Evolutionary conservation across 2,329 filamentous ascomycete species (phyloP), one percentile per base, ranked within the genome.

Genomic region (Colletotrichum abscissum): DNA sequence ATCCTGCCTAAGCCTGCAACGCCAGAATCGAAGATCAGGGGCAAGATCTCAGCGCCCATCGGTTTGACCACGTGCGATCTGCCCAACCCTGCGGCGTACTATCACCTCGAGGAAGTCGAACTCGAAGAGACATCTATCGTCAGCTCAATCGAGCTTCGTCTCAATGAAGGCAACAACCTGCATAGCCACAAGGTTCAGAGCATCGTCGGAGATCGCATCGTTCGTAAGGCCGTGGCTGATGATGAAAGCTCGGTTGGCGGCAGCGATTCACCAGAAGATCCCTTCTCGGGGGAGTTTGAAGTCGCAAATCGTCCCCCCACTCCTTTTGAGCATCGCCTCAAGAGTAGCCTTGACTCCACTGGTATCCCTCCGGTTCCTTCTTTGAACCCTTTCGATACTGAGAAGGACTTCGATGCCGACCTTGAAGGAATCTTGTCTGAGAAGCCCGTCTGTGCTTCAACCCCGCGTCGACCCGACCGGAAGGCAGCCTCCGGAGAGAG

Each of bases 351-450:
- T 16, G 72, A 74, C 35, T 70, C 71, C 12, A 42, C 35, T 12
- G 35, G 54, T 42, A 24, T 67, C 24, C 72, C 72, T 2, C 57
- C 63, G 4, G 30, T 74, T 24, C 72, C 72, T 14, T 14, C 24
- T 4, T 19, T 56, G 60, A 77, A 76, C 42, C 78, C 72, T 8
- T 84, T 86, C 73, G 79, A 81, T n/a, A 74, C 79, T 5, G 85
- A 86, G 75, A 74, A 75, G 42, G 81, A 78, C 59, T 84, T 85
- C 67, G 81, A 84, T 55, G 76, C 77, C 66, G 77, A 84, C 66
- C 80, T 85, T 56, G 79, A 82, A 77, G 82, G 84, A 16, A 78
- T 85, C 70, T 78, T 85, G 75, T 79, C 75, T 33, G 79, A 77
- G 42, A 77, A 76, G 24, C 84, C 84, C 6, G 76, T 81, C 35